Percentiles rank a stretch among this genome's conserved stretches.
Conservation (phyloP, 2,329 filamentous ascomycete species). For the Lasiodiplodia sp. region DNA sequence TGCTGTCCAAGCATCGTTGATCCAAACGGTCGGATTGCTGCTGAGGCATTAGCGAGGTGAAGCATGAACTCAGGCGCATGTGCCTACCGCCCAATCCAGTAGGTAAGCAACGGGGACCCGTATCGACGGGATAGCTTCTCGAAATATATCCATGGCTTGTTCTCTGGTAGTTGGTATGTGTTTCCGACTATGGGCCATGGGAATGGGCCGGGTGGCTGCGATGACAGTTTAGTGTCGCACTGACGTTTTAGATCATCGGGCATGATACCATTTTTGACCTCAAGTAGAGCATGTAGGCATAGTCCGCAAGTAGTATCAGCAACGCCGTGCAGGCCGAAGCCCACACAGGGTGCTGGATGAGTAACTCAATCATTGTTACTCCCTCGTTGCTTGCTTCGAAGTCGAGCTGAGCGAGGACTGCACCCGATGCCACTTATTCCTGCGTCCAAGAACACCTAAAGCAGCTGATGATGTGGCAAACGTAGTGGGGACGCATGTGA, state of each 20-base stretch:
- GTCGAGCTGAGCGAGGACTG: neutral
- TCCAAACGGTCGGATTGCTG: slow-evolving; percentile 48
- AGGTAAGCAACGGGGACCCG: slow-evolving; percentile 60
- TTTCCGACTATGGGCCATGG: slow-evolving; percentile 64
- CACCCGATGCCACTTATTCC: neutral
- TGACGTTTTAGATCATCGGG: neutral
- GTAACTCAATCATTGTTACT: slow-evolving; percentile 6
- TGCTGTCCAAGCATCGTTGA: slow-evolving; percentile 56
- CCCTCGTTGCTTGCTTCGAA: neutral
- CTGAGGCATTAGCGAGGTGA: slow-evolving; percentile 48
- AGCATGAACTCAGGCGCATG: neutral
- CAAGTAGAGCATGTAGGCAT: slow-evolving; percentile 59
- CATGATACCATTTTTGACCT: slow-evolving; percentile 55
- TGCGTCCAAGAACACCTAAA: neutral
- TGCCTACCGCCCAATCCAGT: slow-evolving; percentile 56
- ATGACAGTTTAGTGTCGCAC: slow-evolving; percentile 4
- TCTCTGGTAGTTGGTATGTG: slow-evolving; percentile 61
- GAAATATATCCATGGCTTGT: slow-evolving; percentile 66
- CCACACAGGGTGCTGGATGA: slow-evolving; percentile 22
- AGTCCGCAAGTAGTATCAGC: slow-evolving; percentile 48
- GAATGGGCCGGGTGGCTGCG: slow-evolving; percentile 61
- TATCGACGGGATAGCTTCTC: slow-evolving; percentile 60
- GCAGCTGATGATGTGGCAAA: slow-evolving; percentile 12
- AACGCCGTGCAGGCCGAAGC: slow-evolving; percentile 32
- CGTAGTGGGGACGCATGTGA: neutral